phyloP scores from a whole-genome alignment of 2,329 filamentous ascomycete genomes.

The Alternaria arborescens region DNA sequence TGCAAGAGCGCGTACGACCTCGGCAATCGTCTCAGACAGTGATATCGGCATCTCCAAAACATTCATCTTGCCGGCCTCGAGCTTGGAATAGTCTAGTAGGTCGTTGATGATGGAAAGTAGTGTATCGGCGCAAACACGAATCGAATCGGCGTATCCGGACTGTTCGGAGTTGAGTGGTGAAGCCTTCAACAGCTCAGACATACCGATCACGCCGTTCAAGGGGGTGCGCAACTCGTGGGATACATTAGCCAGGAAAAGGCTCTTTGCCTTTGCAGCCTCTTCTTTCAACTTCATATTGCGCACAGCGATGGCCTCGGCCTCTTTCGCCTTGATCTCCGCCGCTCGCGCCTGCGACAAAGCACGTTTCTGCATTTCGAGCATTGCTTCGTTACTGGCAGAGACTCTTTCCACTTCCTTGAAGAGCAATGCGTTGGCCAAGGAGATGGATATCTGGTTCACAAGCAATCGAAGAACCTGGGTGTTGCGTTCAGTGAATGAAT shows the following conservation, averaged over 20 bases:
- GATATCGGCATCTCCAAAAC: slow-evolving; percentile 68
- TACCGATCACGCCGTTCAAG: slow-evolving; percentile 64
- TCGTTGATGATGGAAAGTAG: slow-evolving; percentile 63
- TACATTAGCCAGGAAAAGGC: slow-evolving; percentile 72
- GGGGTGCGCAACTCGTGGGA: slow-evolving; percentile 66
- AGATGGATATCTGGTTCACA: slow-evolving; percentile 78
- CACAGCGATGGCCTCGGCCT: slow-evolving; percentile 78
- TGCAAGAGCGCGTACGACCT: slow-evolving; percentile 69
- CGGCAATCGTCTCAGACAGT: slow-evolving; percentile 66
- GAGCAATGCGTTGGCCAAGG: slow-evolving; percentile 69
- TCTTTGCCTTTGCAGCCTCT: slow-evolving; percentile 83
- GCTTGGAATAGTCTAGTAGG: slow-evolving; percentile 61
- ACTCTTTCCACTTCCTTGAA: slow-evolving; percentile 78
- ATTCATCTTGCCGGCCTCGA: slow-evolving; percentile 63
- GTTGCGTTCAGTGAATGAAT: slow-evolving; percentile 77
- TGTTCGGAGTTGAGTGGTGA: slow-evolving; percentile 66
- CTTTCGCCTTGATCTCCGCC: slow-evolving; percentile 78
- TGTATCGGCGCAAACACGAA: slow-evolving; percentile 69
- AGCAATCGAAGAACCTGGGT: slow-evolving; percentile 67
- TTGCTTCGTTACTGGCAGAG: slow-evolving; percentile 78
- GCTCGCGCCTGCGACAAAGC: slow-evolving; percentile 75
- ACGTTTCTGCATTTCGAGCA: slow-evolving; percentile 79
- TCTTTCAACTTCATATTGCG: slow-evolving; percentile 83
- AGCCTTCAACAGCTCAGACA: slow-evolving; percentile 68
- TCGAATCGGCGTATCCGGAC: slow-evolving; percentile 69